Conservation (phyloP, 768 basidiomycete genomes). For the Termitomyces sp. region DNA sequence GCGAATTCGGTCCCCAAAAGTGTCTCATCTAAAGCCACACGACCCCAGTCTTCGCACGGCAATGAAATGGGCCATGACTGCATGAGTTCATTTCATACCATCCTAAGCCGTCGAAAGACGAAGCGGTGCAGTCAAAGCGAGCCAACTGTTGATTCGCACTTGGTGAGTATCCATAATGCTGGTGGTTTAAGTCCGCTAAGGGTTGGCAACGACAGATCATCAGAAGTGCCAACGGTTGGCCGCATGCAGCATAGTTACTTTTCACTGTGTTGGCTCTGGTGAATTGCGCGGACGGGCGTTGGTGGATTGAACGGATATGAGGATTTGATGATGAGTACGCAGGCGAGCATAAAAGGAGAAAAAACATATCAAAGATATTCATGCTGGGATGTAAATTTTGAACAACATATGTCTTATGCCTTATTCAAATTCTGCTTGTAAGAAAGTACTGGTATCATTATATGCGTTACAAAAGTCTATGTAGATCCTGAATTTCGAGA, state of each 20-base stretch:
- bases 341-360: constrained; percentile 2
- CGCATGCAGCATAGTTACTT: background rate
- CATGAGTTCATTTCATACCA: background rate
- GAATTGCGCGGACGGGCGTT: background rate
- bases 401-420: background rate
- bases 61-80: background rate
- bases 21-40: background rate
- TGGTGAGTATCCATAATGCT: background rate
- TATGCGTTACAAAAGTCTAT: background rate
- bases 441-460: background rate
- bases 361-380: background rate
- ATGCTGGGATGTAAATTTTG: constrained; percentile 7
- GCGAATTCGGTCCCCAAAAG: background rate
- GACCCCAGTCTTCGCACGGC: background rate
- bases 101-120: background rate
- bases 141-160: background rate
- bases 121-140: too few relatives aligned
- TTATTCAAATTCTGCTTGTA: background rate
- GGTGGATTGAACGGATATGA: constrained; percentile 1
- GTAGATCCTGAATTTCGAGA: background rate
- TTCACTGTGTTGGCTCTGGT: background rate
- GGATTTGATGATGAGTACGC: constrained; percentile 6
- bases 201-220: background rate
- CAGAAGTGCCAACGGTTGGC: background rate
- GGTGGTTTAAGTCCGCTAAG: background rate